Evolutionary conservation across 805 yeast genomes (phyloP), one percentile per base, ranked within the genome.

Genomic region (Pichia kluyveri): DNA sequence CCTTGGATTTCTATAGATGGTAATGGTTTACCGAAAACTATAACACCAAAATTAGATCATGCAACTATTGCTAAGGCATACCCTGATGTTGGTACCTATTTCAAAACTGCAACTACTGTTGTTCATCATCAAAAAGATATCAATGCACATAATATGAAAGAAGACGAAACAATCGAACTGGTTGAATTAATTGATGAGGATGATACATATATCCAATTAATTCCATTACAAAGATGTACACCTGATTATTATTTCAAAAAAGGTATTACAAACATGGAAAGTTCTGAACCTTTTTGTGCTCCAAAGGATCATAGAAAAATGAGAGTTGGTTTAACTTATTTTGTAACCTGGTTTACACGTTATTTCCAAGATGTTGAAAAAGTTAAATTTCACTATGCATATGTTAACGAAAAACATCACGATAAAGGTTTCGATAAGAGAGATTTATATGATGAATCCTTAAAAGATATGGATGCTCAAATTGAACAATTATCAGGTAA

Each of bases 221-320:
- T 82, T 59, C 96, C 96, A 0, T 63, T 88, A 43, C 75, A 86
- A 59, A 75, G 96, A 66, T 88, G 96, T 67, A 85, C 89, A 5
- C 96, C 96, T 2, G 83, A 83, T 46, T 66, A 76, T 43, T 88
- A 85, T 61, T 72, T 69, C 58, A 75, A 72, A 55, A 83, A 81
- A 60, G 91, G 90, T 9, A 50, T 70, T 37, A 82, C 80, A 31
- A 79, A 79, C 55, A 65, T 69, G 51, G 61, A 66, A 17, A 57
- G 68, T 1, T 76, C 88, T 38, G 93, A 71, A 45, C 96, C 96
- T n/a, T 86, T 87, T 64, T 88, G 96, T 64, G 76, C 86, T 19
- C 96, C 96, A 12, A 70, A 69, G 34, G 90, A 84, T 56, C 74
- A 79, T 50, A 57, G 72, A 12, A 71, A 68, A 38, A 70, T 85